Percentiles rank a stretch among this genome's conserved stretches.
Evolutionary conservation across 179 eudicot genomes (phyloP).

Genomic region (Nepenthes alata): DNA sequence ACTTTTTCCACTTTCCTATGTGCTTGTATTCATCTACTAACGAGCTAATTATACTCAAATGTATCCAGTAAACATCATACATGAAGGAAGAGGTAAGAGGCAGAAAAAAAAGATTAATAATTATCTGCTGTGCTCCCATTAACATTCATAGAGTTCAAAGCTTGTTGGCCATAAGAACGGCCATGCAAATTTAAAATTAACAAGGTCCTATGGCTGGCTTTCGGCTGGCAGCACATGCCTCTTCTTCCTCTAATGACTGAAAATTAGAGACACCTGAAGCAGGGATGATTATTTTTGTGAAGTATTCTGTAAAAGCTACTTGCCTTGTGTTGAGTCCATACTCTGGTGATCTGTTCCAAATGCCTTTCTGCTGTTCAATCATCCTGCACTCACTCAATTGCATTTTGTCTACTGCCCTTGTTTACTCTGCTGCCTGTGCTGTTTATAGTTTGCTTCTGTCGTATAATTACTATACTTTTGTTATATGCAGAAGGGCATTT

Average conservation of each 20-base stretch:
- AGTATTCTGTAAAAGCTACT: background rate
- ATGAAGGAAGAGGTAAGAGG: too few species aligned
- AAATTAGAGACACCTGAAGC: too few species aligned
- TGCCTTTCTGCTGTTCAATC: too few species aligned
- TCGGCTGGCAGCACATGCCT: background rate
- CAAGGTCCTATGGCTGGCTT: background rate
- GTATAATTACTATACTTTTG: slow-evolving; percentile 11
- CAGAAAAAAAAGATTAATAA: too few species aligned
- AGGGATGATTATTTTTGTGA: background rate
- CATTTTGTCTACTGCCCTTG: background rate
- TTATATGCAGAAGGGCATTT: slow-evolving; percentile 79
- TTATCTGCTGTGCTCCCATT: too few species aligned
- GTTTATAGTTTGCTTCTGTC: slow-evolving; percentile 1
- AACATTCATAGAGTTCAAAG: background rate
- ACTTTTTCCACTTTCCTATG: too few species aligned
- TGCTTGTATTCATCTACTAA: too few species aligned
- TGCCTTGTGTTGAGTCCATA: too few species aligned
- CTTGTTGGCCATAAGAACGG: background rate
- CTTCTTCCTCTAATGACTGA: too few species aligned
- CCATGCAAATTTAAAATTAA: background rate
- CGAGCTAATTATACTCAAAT: too few species aligned
- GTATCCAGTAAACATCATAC: too few species aligned
- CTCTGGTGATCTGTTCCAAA: too few species aligned
- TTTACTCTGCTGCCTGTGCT: background rate
- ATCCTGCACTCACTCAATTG: background rate